Base-by-base conservation (phyloP, 257 asterid genomes). In the Capsicum baccatum region DNA sequence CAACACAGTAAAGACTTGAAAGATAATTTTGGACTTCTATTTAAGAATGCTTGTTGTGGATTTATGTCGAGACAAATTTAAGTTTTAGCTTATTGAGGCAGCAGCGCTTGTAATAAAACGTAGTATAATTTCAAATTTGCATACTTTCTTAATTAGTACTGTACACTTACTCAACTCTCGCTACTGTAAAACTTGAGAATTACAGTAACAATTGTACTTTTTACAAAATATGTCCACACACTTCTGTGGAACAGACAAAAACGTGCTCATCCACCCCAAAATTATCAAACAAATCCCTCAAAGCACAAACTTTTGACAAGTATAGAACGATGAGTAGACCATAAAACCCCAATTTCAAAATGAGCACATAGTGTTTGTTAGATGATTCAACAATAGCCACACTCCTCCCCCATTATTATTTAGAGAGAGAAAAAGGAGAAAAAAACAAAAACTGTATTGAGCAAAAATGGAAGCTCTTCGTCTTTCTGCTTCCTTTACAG, bases 281-380 rank as follows among this genome's bases (percentile, higher is more conserved):
- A 52, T 21, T 8, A 44, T 74, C 19, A 74, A 74, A 48, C 7
- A 13, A 8, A 60, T 74, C 60, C 47, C 37, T 16, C 16, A 48
- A 50, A 12, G 21, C 44, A 52, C 14, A 76, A 26, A 15, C 8
- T 26, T 0, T 76, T 52, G 63, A 54, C 64, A 26, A 52, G 47
- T 39, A 39, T 50, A 76, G 17, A 52, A 21, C 63, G 8, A 13
- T 21, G 60, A 74, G 7, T 50, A 19, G 76, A 81, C 69, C 62
- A 17, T 17, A 1, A 13, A 39, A 39, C 3, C 44, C 44, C 44
- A 39, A 39, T 4, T 3, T 37, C 14, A 48, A 64, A 84, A 74
- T 81, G 89, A 86, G 89, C 86, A 83, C 89, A 86, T 74, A 81
- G 47, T 88, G 89, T 74, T 84, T 84, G 8, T 60, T 26, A 48